A percentile compares a stretch with the other conserved stretches of the same genome.
Evolutionary conservation across 179 eudicot species (phyloP).

Genomic region (Carnegiea gigantea): DNA sequence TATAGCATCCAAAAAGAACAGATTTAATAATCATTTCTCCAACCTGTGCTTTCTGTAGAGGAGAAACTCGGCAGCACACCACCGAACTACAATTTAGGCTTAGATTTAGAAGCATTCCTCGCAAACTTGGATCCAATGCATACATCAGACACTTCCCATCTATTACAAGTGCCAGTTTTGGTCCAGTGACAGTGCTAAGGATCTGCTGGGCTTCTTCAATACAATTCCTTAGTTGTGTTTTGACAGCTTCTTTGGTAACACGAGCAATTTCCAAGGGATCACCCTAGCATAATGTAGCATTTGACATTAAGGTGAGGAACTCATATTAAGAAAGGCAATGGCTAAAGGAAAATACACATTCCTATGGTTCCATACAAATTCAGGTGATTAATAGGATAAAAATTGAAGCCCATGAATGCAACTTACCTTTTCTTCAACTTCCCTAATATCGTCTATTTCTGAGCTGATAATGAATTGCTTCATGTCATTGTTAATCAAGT

Average conservation of each 20-base stretch:
- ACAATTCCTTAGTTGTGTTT: slow-evolving; percentile 63
- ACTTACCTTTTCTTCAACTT: slow-evolving; percentile 81
- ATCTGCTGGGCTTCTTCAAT: slow-evolving; percentile 65
- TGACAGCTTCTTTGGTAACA: slow-evolving; percentile 56
- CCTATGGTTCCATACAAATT: neutral
- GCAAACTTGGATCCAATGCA: slow-evolving; percentile 82
- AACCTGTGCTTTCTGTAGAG: slow-evolving; percentile 97
- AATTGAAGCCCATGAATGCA: neutral
- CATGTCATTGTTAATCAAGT: slow-evolving; percentile 84
- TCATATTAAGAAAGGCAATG: neutral
- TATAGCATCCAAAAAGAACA: neutral
- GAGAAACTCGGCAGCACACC: slow-evolving; percentile 99
- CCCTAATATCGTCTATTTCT: slow-evolving; percentile 88
- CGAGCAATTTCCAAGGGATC: slow-evolving; percentile 91
- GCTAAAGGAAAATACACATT: neutral
- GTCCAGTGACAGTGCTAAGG: slow-evolving; percentile 47
- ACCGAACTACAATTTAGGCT: slow-evolving; percentile 89
- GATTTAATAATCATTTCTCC: slow-evolving; percentile 6
- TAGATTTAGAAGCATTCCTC: slow-evolving; percentile 75
- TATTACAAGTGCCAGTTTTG: slow-evolving; percentile 79
- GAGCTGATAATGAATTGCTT: slow-evolving; percentile 91
- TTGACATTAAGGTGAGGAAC: slow-evolving; percentile 6
- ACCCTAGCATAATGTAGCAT: slow-evolving; percentile 50
- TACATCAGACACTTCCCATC: slow-evolving; percentile 99
- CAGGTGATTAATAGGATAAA: neutral